Percentiles rank a stretch among this genome's conserved stretches.
Conservation (phyloP, 2,329 filamentous ascomycete genomes). For the Fusarium coicis region DNA sequence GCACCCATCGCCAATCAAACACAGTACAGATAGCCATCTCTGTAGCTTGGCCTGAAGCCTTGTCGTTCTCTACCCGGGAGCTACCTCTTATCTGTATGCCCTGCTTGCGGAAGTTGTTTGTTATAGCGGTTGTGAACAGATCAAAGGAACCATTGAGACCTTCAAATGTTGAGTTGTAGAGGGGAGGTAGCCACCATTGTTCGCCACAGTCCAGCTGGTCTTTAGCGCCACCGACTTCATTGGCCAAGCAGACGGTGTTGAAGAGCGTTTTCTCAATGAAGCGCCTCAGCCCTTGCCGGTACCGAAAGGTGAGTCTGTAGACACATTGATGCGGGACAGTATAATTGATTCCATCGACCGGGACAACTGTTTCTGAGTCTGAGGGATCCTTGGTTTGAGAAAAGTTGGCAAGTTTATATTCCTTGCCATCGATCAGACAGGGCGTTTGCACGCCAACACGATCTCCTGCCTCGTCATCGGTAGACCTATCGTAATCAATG, state of each 20-base stretch:
- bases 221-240: rapidly evolving
- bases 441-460: neutral
- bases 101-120: constrained; percentile 1
- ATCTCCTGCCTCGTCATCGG: neutral
- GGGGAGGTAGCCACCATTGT: neutral
- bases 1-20: constrained; percentile 11
- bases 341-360: neutral
- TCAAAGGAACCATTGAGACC: neutral
- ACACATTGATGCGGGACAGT: neutral
- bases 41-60: neutral
- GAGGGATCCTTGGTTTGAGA: neutral
- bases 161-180: neutral
- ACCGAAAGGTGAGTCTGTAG: neutral
- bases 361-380: too few relatives aligned
- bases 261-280: neutral
- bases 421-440: neutral
- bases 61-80: neutral
- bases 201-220: neutral
- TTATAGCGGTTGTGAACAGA: neutral
- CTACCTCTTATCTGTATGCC: rapidly evolving
- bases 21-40: constrained; percentile 3
- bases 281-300: neutral
- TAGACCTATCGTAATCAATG: neutral
- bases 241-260: neutral
- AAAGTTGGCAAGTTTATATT: neutral